Base-by-base conservation (phyloP, 371 early-diverging fungal species). In the Entomophthora muscae region DNA sequence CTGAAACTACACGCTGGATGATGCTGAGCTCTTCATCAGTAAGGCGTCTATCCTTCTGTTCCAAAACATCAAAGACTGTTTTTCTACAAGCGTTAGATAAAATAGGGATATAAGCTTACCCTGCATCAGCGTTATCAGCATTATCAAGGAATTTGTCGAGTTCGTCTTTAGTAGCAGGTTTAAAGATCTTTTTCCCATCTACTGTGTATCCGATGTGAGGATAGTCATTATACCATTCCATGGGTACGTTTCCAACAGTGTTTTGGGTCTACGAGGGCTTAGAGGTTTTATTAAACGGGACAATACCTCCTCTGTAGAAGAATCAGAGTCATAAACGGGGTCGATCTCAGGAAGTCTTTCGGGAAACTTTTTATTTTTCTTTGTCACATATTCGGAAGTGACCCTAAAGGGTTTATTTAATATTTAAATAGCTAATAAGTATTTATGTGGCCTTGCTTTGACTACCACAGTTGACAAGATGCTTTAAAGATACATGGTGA, bases 121-220 rank as follows among this genome's bases (percentile, higher is more conserved):
- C 92, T 33, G 82, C 75, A 66, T 93, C 87, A 5, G 95, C 93
- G 71, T 95, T 86, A 69, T 98, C 98, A 82, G 90, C 82, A 31
- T 83, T 84, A 52, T 80, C 78, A 74, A 98, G 76, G 76, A 96
- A 93, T 67, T 84, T 83, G 68, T 96, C 96, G 33, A 96, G 78
- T 69, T 91, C 90, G 68, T 95, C 95, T 7, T 79, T 81, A 33
- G 79, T 85, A 2, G 89, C 88, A n/a, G 94, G 92, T 68, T 77
- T 82, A 75, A 86, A 69, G 33, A 98, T 83, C 71, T 82, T 86
- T 71, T 94, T 89, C 55, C 98, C 98, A 61, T 91, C 79, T 57
- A 92, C 72, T 68, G 91, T 88, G 75, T 98, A 98, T 53, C 98
- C 98, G 66, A 95, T 94, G 66, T 98, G 98, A 53, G 88, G 89